Evolutionary conservation across 495 filamentous ascomycete species (phyloP), one percentile per base, ranked within the genome.

Genomic region (Hamigera avellanea): DNA sequence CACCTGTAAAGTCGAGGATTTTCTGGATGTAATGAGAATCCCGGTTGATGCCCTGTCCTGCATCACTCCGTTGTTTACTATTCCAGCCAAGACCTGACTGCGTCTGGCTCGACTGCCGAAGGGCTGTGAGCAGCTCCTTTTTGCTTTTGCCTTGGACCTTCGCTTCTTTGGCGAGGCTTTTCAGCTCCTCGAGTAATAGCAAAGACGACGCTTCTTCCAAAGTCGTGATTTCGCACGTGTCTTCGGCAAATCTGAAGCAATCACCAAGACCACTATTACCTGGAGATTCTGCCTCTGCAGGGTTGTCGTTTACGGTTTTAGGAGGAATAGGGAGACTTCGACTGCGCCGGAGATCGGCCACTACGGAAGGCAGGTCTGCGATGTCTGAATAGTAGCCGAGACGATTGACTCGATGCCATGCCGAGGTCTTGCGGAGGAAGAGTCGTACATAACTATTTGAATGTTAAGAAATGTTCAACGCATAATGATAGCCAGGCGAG

Each of bases 121-220:
- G 63, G 10, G 83, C 77, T 32, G 69, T 66, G 19, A 91, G 56
- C 3, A 98, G 59, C 31, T 93, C 86, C 32, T 72, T 63, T 54
- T 96, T 98, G 53, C 83, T 95, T 57, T 87, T 93, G 9, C 91
- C 89, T 46, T 83, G 76, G 0, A 88, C 73, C 45, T 84, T 93
- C 9, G 78, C 83, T 40, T 93, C 86, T 54, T 86, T 94, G 0
- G 87, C 86, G 6, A 98, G 64, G 1, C 53, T 50, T 49, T 88
- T 95, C 16, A 96, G 64, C 59, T 98, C 91, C 14, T 95, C 89
- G 1, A 95, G 61, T 27, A 75, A 70, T 21, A 96, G 64, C 16
- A 96, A 63, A 5, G 78, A 75, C 0, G 82, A 82, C 2, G 86
- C 88, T 59, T 94, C 87, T 59, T 95, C 86, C 3, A 98, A 57